A percentile compares a stretch with the other conserved stretches of the same genome.
These are phyloP conservation scores for Pseudogymnoascus pannorum DNA, from an alignment of 2,329 filamentous ascomycete species.

Conservation along the genomic window DNA sequence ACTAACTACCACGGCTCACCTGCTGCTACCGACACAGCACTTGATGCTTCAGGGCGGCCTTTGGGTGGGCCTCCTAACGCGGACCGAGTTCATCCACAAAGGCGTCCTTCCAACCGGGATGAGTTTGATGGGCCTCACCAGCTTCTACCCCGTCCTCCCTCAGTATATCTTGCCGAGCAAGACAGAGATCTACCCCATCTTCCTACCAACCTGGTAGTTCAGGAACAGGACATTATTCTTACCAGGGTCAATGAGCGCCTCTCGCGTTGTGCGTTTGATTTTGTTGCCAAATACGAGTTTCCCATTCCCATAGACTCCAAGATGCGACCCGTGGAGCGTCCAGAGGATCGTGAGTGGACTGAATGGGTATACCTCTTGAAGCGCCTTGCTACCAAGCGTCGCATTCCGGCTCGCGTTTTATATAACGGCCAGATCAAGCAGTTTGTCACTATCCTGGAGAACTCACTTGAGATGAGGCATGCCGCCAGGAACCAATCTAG, in stretches of 20 bases:
- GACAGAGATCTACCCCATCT: conserved; percentile 75
- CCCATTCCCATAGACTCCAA: conserved; percentile 67
- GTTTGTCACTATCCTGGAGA: conserved; percentile 80
- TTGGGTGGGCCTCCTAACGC: conserved; percentile 39
- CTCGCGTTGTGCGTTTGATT: conserved; percentile 81
- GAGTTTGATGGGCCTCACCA: conserved; percentile 87
- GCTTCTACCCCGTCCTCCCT: conserved; percentile 64
- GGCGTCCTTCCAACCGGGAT: conserved; percentile 72
- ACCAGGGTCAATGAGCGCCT: conserved; percentile 76
- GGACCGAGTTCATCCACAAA: conserved; percentile 46
- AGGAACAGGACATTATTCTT: conserved; percentile 78
- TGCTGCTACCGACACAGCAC: conserved; percentile 52
- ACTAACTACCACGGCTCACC: conserved; percentile 44
- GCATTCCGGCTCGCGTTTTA: conserved; percentile 74
- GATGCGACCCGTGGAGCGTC: conserved; percentile 67
- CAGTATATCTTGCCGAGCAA: conserved; percentile 65
- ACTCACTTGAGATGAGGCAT: conserved; percentile 81
- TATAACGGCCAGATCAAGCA: conserved; percentile 91
- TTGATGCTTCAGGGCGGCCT: conserved; percentile 42
- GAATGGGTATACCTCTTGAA: conserved; percentile 88
- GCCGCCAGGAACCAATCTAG: conserved; percentile 77
- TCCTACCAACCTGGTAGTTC: conserved; percentile 72
- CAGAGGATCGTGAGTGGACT: conserved; percentile 79
- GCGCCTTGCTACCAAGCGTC: conserved; percentile 74
- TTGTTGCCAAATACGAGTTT: conserved; percentile 86